A percentile compares a stretch with the other conserved stretches of the same genome.
These are phyloP conservation scores for Solanum hybrid DNA, from an alignment of 305 asterid species.

Conservation along the genomic window DNA sequence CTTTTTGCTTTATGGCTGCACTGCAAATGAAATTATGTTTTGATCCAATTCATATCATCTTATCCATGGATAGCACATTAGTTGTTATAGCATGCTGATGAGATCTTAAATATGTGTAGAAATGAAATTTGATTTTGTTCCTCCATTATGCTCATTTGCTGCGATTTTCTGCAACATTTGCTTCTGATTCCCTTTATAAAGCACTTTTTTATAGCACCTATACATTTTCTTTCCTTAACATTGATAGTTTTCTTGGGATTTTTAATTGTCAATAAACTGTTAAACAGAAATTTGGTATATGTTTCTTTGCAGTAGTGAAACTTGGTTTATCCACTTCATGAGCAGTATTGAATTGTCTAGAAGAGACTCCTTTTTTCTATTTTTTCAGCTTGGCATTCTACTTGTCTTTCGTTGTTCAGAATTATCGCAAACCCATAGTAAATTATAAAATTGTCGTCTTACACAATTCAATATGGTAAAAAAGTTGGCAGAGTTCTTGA, in stretches of 20 bases:
- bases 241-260: not conserved
- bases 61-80: not conserved
- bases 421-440: not conserved
- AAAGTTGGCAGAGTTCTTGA: not conserved
- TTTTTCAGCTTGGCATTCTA: not conserved
- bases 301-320: not conserved
- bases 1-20: not conserved
- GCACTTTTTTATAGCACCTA: not conserved
- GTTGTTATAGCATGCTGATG: not conserved
- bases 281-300: not conserved
- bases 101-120: not conserved
- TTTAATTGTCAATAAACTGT: not conserved
- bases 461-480: not conserved
- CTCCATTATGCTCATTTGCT: not conserved
- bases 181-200: not conserved
- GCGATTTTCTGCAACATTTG: not conserved
- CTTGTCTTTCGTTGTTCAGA: not conserved
- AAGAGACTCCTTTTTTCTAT: not conserved
- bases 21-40: not conserved
- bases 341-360: not conserved
- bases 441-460: not conserved
- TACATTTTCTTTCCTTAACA: not conserved
- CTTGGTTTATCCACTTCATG: not conserved
- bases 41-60: not conserved
- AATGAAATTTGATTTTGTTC: not conserved